These are phyloP conservation scores for Crucibulum laeve DNA, from an alignment of 768 basidiomycete genomes.

Conservation along the genomic window DNA sequence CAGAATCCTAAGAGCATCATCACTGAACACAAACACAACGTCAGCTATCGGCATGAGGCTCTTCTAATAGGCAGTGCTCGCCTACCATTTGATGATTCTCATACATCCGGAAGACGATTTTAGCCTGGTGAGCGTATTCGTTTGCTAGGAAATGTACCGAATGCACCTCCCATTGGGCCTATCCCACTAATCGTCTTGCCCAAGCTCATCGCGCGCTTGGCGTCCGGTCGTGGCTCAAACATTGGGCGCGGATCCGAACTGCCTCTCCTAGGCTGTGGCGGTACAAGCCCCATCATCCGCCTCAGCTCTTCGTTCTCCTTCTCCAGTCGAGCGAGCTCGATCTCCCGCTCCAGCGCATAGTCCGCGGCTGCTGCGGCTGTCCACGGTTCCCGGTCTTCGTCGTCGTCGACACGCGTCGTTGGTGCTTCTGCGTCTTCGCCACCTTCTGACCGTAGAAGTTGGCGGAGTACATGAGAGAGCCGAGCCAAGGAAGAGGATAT, in stretches of 20 bases:
- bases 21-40: no score
- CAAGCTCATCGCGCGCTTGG: constrained; percentile 20
- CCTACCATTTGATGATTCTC: neutral
- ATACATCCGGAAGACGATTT: constrained; percentile 1
- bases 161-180: constrained; percentile 25
- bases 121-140: constrained; percentile 20
- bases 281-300: constrained; percentile 56
- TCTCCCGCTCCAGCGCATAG: constrained; percentile 83
- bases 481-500: constrained; percentile 67
- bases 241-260: constrained; percentile 12
- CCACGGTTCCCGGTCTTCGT: constrained; percentile 39
- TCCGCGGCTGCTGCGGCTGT: constrained; percentile 43
- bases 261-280: constrained; percentile 21
- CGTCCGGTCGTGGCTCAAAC: constrained; percentile 17
- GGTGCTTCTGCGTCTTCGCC: constrained; percentile 53
- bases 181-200: constrained; percentile 11
- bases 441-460: constrained; percentile 60
- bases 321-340: constrained; percentile 83
- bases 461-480: constrained; percentile 65
- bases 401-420: constrained; percentile 18
- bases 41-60: no score
- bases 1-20: neutral
- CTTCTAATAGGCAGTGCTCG: neutral
- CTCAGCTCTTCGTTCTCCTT: constrained; percentile 83
- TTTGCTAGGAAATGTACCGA: constrained; percentile 42